Conservation (phyloP, 2,329 filamentous ascomycete genomes). For the Cercospora citrullina region DNA sequence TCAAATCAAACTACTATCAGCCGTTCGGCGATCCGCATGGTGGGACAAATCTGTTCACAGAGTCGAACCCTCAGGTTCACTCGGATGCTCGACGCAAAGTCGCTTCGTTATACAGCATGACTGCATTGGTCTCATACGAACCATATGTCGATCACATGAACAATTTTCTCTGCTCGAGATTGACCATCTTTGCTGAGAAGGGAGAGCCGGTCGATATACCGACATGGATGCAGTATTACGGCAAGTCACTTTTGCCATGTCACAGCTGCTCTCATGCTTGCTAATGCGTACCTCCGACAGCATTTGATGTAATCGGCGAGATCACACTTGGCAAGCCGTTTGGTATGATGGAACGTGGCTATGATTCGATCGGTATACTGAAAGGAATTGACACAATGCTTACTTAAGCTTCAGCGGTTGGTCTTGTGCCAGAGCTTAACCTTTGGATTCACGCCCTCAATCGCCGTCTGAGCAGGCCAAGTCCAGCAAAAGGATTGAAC, state of each 20-base stretch:
- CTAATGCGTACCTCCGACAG: too few species aligned
- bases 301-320: too few species aligned
- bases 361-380: too few species aligned
- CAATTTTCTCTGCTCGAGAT: constrained; percentile 39
- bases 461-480: not conserved
- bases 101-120: constrained; percentile 42
- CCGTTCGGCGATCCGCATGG: constrained; percentile 40
- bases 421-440: not conserved
- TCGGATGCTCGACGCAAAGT: constrained; percentile 38
- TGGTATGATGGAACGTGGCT: too few species aligned
- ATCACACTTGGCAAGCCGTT: too few species aligned
- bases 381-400: not conserved
- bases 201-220: too few species aligned
- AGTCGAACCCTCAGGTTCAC: constrained; percentile 42
- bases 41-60: constrained; percentile 44
- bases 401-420: not conserved
- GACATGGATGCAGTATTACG: too few species aligned
- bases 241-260: too few species aligned
- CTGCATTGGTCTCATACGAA: constrained; percentile 43
- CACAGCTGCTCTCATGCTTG: too few species aligned
- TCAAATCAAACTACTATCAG: constrained; percentile 46
- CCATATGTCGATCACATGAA: constrained; percentile 43
- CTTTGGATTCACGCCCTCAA: not conserved
- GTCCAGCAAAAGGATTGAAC: not conserved
- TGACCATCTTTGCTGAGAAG: constrained; percentile 30